Evolutionary conservation across 208 protist genomes (phyloP), one percentile per base, ranked within the genome.

Genomic region (Leishmania braziliensis): DNA sequence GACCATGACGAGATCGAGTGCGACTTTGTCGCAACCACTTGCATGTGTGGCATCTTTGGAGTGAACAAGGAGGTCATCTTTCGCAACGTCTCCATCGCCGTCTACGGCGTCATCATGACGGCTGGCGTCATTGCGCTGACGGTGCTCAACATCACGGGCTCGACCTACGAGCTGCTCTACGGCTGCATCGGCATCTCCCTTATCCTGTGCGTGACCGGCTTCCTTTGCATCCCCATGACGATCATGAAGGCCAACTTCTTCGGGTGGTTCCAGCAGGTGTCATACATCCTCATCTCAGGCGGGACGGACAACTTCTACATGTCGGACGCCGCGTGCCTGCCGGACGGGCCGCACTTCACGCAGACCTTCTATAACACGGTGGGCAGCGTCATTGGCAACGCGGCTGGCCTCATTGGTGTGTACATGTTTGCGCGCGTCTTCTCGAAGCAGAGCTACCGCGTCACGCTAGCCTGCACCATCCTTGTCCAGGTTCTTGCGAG

Each of bases 241-340:
- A 78, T 93, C 56, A 88, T 88, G 68, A 90, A 91, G 79, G 86
- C 82, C 23, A 92, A 91, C 81, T 71, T 91, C 29, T 95, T 84
- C 51, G 75, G 78, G 26, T 92, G 85, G 70, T 62, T 89, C 54
- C 75, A 87, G 48, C 56, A 84, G 26, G 82, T 80, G n/a, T 79
- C 84, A 4, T 92, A 90, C 80, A 72, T 95, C 69, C 69, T 68
- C 26, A 85, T 95, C 53, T 72, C 81, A 18, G 89, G 86, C 53
- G 87, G 84, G 23, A 70, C 91, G 33, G 84, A 91, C 70, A 88
- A 74, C 33, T 95, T 92, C 81, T 93, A 86, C 84, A 86, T 86
- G 74, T 80, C 84, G 4, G 77, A 85, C 50, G 69, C 75, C 5
- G 70, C 68, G 29, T 93, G 88, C 53, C 26, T 89, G 23, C 88